Evolutionary conservation across 306 rosid species (phyloP).

Genomic region (Rosa chinensis): DNA sequence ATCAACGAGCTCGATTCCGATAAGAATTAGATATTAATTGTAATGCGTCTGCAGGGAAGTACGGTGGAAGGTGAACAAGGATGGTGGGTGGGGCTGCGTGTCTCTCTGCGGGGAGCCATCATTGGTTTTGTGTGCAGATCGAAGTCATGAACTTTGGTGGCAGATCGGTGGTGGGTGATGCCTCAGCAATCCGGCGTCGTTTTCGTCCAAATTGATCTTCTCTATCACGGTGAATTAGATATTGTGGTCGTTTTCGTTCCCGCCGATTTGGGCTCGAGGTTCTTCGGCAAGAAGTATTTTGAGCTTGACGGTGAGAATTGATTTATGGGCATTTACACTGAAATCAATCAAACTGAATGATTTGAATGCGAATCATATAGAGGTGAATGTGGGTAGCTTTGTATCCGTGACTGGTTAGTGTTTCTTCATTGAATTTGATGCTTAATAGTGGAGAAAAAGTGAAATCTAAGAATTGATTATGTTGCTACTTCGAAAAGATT

Average conservation of each 20-base stretch:
- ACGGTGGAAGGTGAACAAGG: too few relatives aligned
- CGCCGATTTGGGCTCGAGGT: conserved; percentile 14
- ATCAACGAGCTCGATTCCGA: too few relatives aligned
- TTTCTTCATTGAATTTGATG: conserved; percentile 25
- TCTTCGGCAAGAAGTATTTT: conserved; percentile 30
- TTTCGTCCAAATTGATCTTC: conserved; percentile 50
- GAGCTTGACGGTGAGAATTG: conserved; percentile 29
- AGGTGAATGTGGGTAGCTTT: conserved; percentile 45
- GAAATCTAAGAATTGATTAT: conserved; percentile 66
- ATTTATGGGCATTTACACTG: conserved; percentile 42
- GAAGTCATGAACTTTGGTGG: too few relatives aligned
- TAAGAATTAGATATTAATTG: too few relatives aligned
- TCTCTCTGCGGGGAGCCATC: too few relatives aligned
- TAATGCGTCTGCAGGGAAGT: too few relatives aligned
- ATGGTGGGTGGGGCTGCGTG: too few relatives aligned
- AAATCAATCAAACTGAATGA: conserved; percentile 32
- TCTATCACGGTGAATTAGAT: conserved; percentile 43
- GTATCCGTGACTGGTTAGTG: conserved; percentile 23
- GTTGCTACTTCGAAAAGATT: conserved; percentile 39
- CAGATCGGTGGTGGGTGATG: not conserved
- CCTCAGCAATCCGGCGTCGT: conserved; percentile 27
- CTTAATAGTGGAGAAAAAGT: conserved; percentile 45
- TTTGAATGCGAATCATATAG: conserved; percentile 39
- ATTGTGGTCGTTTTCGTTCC: conserved; percentile 38
- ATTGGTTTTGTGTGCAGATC: too few relatives aligned